These are phyloP conservation scores for Leishmania braziliensis DNA, from an alignment of 208 protist genomes.

Conservation along the genomic window DNA sequence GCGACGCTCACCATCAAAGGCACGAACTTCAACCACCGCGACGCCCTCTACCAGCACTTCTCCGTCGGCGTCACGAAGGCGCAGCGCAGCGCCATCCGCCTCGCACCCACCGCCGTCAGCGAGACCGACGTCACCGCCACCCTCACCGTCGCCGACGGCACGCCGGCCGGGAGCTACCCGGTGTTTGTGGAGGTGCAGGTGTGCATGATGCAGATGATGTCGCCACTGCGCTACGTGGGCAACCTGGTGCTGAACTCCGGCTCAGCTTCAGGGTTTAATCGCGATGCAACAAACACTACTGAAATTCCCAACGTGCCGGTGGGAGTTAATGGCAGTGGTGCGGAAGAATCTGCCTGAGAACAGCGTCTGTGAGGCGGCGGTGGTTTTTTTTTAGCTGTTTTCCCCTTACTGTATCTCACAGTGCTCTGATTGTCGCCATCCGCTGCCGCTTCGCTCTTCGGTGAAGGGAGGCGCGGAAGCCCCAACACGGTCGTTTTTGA, in stretches of 20 bases:
- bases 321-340: no score
- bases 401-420: neutral
- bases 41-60: conserved; percentile 31
- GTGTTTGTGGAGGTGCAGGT: conserved; percentile 36
- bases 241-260: conserved; percentile 15
- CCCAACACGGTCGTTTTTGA: no score
- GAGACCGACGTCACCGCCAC: conserved; percentile 13
- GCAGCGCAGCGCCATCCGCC: conserved; percentile 25
- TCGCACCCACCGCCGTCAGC: conserved; percentile 14
- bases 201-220: conserved; percentile 32
- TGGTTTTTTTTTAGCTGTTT: neutral
- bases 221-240: conserved; percentile 28
- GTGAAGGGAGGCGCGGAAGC: no score
- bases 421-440: no score
- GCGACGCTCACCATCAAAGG: conserved; percentile 26
- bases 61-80: conserved; percentile 26
- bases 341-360: neutral
- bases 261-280: neutral
- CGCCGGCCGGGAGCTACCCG: conserved; percentile 23
- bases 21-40: conserved; percentile 36
- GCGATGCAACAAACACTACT: neutral
- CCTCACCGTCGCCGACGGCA: conserved; percentile 10
- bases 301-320: no score
- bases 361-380: neutral
- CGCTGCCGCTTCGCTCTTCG: no score